Evolutionary conservation across 2,329 filamentous ascomycete species (phyloP), one percentile per base, ranked within the genome.

Genomic region (Periconia macrospinosa): DNA sequence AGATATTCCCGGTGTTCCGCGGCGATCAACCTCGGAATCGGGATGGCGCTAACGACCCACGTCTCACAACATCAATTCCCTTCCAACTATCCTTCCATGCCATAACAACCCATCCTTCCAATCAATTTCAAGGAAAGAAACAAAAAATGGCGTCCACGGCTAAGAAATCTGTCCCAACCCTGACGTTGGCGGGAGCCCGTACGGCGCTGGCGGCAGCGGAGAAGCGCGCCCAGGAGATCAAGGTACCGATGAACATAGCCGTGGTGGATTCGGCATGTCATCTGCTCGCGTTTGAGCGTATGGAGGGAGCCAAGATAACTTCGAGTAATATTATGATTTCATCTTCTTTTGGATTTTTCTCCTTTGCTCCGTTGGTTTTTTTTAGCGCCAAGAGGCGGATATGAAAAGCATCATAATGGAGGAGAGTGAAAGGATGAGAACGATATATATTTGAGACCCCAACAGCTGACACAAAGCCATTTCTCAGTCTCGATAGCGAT

Each of bases 301-400:
- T 80, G 76, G 77, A 78, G 58, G 72, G 69, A 53, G 78, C 78
- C 18, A 81, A 80, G 57, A 60, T 79, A 14, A 80, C 78, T n/a
- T 77, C 82, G 3, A 81, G 86, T 58, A 82, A 83, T 68, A 81
- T 88, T 65, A 37, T 37, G 33, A 14, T 37, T 37, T 37, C 11
- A 6, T 13, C 15, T 37, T 37, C 11, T 37, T n/a, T 37, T 37
- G 5, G 11, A 14, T 37, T 37, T 37, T 37, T 37, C 15, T 13
- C 33, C 11, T 13, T 14, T 37, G 5, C 33, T 37, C 11, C 15
- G 30, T 33, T 33, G 7, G 13, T 13, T 33, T 33, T 33, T 33
- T 13, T 7, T 7, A 33, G 13, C 15, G 6, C 15, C 6, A 37
- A 37, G 33, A n/a, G 33, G 6, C 5, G 5, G 23, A 8, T 27